Conservation (phyloP, 2,329 filamentous ascomycete species). For the Clarireedia paspali region DNA sequence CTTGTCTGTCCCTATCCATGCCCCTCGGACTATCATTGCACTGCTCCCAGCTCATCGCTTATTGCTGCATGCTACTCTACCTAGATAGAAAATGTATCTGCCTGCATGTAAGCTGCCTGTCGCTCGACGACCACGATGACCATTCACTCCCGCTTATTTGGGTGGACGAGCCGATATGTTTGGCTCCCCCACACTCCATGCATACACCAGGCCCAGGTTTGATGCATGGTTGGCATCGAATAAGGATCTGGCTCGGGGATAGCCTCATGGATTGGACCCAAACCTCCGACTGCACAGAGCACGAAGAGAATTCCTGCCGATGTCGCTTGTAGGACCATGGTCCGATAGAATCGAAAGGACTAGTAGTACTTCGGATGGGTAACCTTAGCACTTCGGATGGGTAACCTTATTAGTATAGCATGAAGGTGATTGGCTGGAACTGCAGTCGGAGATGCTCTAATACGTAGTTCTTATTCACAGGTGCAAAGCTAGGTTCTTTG, state of each 20-base stretch:
- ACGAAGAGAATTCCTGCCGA: neutral
- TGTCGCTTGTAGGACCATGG: neutral
- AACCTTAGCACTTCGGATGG: neutral
- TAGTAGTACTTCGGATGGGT: neutral
- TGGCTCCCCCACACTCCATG: neutral
- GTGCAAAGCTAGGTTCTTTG: too few relatives aligned
- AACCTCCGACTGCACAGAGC: neutral
- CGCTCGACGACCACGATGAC: neutral
- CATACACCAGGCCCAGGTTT: neutral
- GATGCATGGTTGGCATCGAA: neutral
- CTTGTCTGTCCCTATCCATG: too few relatives aligned
- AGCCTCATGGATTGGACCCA: neutral
- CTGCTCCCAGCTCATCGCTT: too few relatives aligned
- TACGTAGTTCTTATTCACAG: too few relatives aligned
- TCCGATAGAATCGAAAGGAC: neutral
- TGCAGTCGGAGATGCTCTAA: neutral
- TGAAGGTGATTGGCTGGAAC: neutral
- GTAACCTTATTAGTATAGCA: neutral
- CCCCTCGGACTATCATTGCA: too few relatives aligned
- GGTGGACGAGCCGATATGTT: neutral
- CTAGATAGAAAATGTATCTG: too few relatives aligned
- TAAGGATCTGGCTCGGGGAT: neutral
- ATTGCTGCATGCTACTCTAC: too few relatives aligned
- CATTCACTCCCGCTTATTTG: neutral
- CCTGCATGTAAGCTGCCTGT: too few relatives aligned